Conservation (phyloP, 352 stramenopile species). For the Phytophthora nicotianae region DNA sequence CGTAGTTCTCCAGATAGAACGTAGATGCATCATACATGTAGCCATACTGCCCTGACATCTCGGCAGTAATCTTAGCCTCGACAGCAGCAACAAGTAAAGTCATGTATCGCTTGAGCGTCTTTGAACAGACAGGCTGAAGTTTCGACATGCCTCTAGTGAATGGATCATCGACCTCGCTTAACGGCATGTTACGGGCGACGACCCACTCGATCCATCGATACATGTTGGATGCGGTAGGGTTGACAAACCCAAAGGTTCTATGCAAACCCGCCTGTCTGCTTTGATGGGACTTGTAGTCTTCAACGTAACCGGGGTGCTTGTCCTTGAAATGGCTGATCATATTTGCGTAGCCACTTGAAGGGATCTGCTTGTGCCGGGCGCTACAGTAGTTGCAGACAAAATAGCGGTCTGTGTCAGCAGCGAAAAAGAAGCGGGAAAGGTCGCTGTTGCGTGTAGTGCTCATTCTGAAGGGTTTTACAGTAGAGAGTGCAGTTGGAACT, state of each 20-base stretch:
- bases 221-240: background rate
- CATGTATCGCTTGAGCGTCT: background rate
- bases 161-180: background rate
- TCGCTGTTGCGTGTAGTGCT: background rate
- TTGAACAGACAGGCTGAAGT: background rate
- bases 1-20: background rate
- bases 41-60: background rate
- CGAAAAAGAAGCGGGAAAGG: background rate
- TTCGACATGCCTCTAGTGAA: background rate
- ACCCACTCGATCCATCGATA: background rate
- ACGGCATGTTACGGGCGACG: background rate
- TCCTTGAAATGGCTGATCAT: background rate
- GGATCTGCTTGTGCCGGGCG: background rate
- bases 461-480: background rate
- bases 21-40: background rate
- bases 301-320: background rate
- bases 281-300: background rate
- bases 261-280: background rate
- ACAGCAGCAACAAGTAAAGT: background rate
- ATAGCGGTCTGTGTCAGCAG: background rate
- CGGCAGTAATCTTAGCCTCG: background rate
- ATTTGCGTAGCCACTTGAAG: background rate
- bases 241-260: background rate
- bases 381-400: background rate
- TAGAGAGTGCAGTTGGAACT: background rate